Evolutionary conservation across 257 asterid genomes (phyloP).

Genomic region (Solanum lignicaule): DNA sequence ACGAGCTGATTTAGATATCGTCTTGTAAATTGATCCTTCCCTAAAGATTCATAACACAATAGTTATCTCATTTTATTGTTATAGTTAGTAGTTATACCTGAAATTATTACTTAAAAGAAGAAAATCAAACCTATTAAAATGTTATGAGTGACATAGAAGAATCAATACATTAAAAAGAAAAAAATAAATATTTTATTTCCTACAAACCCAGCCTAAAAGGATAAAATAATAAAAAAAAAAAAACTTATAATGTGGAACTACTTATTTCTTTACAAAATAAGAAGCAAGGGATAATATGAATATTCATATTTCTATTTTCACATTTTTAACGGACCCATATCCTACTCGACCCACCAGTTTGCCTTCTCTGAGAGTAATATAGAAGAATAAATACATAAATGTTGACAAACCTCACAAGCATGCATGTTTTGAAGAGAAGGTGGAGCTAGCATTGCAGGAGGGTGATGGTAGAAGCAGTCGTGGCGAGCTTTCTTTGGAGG

Average conservation of each 20-base stretch:
- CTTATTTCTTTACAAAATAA: neutral
- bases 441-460: slow-evolving; percentile 81
- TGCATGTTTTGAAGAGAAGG: slow-evolving; percentile 56
- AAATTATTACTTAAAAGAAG: neutral
- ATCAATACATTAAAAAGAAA: neutral
- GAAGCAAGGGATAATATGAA: neutral
- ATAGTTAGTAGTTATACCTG: neutral
- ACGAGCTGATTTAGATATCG: neutral
- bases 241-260: too few relatives aligned
- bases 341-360: too few relatives aligned
- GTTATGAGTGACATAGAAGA: neutral
- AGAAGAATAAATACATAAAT: neutral
- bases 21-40: neutral
- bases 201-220: neutral
- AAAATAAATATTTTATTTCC: neutral
- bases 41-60: neutral
- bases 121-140: neutral
- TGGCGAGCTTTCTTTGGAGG: slow-evolving; percentile 59
- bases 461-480: slow-evolving; percentile 46
- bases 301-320: neutral
- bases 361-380: neutral
- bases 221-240: too few relatives aligned
- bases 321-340: neutral
- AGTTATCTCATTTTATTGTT: neutral
- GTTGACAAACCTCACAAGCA: slow-evolving; percentile 66